These are phyloP conservation scores for Argentina anserina DNA, from an alignment of 306 rosid species.

Conservation along the genomic window DNA sequence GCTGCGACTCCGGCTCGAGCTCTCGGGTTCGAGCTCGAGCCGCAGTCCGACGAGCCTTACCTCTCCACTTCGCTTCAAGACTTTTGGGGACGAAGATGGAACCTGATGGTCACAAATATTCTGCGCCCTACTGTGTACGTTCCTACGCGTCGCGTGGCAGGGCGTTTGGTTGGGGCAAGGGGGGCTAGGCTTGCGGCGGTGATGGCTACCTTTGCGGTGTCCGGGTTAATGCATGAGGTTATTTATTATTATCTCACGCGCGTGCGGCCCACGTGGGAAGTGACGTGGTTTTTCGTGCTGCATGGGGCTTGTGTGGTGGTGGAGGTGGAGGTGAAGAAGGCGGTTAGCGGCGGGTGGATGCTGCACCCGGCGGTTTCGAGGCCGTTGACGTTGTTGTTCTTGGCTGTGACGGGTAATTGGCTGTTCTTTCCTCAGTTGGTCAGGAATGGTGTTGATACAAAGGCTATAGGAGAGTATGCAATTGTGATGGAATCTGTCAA, in stretches of 20 bases:
- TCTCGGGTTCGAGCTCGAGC: constrained; percentile 41
- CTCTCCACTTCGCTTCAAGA: constrained; percentile 66
- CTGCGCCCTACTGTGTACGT: constrained; percentile 46
- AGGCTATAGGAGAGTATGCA: constrained; percentile 38
- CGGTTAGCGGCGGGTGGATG: constrained; percentile 29
- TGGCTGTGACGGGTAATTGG: constrained; percentile 47
- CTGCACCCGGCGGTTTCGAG: constrained; percentile 36
- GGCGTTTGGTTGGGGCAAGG: constrained; percentile 1
- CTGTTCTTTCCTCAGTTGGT: constrained; percentile 53
- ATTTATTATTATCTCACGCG: constrained; percentile 57
- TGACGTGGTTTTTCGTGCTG: constrained; percentile 53
- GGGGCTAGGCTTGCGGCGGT: constrained; percentile 15
- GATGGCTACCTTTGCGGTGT: constrained; percentile 41
- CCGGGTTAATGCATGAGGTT: constrained; percentile 64
- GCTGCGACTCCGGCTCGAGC: constrained; percentile 35
- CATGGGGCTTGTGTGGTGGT: constrained; percentile 48
- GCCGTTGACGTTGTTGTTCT: constrained; percentile 30
- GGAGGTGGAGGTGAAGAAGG: constrained; percentile 56
- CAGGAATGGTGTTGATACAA: constrained; percentile 46
- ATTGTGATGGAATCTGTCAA: constrained; percentile 25
- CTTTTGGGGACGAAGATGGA: constrained; percentile 89
- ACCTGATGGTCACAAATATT: constrained; percentile 56
- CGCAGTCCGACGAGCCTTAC: constrained; percentile 65
- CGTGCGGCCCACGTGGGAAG: constrained; percentile 77
- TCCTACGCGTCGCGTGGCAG: constrained; percentile 7